Conservation (phyloP, 1,284 basidiomycete genomes). For the Phenoliferia sp. region DNA sequence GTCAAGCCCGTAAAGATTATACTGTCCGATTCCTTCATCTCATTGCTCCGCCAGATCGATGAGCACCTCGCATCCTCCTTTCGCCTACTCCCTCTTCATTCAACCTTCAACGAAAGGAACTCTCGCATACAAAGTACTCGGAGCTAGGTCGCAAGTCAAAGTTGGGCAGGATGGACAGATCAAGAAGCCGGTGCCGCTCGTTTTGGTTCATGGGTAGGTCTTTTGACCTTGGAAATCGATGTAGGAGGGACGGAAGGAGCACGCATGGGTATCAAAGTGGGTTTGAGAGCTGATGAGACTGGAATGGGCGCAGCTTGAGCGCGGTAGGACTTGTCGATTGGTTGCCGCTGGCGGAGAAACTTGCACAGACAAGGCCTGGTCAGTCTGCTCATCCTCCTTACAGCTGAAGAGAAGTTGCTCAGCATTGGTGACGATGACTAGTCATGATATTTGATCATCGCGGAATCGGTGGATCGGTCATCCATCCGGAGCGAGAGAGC, state of each 20-base stretch:
- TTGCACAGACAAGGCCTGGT: conserved; percentile 18
- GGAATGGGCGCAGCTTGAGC: too few species aligned
- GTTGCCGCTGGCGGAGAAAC: conserved; percentile 19
- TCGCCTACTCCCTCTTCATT: conserved; percentile 56
- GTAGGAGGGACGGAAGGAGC: too few species aligned
- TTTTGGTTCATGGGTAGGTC: conserved; percentile 28
- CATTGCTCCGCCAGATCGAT: too few species aligned
- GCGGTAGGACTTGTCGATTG: conserved; percentile 30
- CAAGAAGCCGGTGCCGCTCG: conserved; percentile 7
- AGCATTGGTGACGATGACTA: background rate
- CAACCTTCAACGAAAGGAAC: conserved; percentile 56
- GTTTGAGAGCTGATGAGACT: too few species aligned
- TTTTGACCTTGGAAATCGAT: too few species aligned
- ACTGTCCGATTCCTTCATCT: too few species aligned
- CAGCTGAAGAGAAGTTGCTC: background rate
- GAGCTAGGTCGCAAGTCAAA: background rate
- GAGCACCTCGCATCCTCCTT: conserved; percentile 55
- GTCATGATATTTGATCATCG: conserved; percentile 30
- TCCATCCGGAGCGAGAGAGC: background rate
- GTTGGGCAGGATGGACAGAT: too few species aligned
- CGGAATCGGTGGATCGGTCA: conserved; percentile 19
- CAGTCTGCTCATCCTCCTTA: background rate
- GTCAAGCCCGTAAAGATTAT: too few species aligned
- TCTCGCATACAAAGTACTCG: conserved; percentile 28
- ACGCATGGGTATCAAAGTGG: too few species aligned